These are phyloP conservation scores for Tilletiaria anomala DNA, from an alignment of 1,284 basidiomycete genomes.

Conservation along the genomic window DNA sequence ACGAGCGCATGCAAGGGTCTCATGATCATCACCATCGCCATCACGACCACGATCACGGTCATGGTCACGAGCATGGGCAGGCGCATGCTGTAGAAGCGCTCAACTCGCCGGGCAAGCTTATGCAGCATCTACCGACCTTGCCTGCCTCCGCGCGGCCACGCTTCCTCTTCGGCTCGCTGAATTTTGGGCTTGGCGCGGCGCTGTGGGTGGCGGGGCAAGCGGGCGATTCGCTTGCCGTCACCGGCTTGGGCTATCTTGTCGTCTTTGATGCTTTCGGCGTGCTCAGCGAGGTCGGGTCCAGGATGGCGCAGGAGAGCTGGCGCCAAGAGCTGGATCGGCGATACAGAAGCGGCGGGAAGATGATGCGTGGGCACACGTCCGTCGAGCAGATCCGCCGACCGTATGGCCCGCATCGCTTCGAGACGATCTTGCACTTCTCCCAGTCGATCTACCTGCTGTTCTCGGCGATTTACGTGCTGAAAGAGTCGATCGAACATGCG, in stretches of 20 bases:
- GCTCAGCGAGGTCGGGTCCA: slow-evolving; percentile 7
- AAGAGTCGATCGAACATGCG: slow-evolving; percentile 56
- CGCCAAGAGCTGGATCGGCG: background rate
- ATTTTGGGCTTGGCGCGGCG: slow-evolving; percentile 45
- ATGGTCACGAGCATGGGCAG: slow-evolving; percentile 1
- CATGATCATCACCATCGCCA: slow-evolving; percentile 2
- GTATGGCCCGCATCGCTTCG: slow-evolving; percentile 49
- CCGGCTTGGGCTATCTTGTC: slow-evolving; percentile 84
- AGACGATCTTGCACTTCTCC: slow-evolving; percentile 67
- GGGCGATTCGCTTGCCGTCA: slow-evolving; percentile 68
- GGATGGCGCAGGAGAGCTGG: background rate
- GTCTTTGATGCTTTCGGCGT: slow-evolving; percentile 64
- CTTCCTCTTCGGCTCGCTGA: slow-evolving; percentile 41
- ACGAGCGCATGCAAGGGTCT: too few species aligned
- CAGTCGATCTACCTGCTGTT: slow-evolving; percentile 82
- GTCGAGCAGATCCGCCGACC: slow-evolving; percentile 1
- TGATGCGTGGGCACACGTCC: background rate
- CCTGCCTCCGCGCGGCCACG: slow-evolving; percentile 37
- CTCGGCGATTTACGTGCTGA: slow-evolving; percentile 77
- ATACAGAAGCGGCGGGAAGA: background rate
- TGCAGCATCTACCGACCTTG: slow-evolving; percentile 1
- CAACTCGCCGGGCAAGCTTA: background rate
- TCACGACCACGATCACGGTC: slow-evolving; percentile 8
- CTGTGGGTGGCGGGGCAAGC: slow-evolving; percentile 87
- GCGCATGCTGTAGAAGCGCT: too few species aligned